Conservation (phyloP, 1,139 yeast species). For the Arxiozyma heterogenica region DNA sequence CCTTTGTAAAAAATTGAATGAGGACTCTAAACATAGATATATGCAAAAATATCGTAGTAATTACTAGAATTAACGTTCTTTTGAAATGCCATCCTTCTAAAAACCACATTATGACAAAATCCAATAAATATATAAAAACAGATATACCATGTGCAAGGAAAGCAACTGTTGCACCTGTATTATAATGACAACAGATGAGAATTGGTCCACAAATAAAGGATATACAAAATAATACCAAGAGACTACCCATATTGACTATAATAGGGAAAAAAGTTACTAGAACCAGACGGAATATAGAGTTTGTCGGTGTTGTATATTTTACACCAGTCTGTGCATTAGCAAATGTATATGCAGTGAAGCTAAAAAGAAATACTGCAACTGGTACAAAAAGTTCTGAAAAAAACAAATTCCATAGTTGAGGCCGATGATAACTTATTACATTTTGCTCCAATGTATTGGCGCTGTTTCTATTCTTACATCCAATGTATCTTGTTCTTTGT, state of each 20-base stretch:
- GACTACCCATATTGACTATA: conserved; percentile 36
- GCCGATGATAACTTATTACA: conserved; percentile 30
- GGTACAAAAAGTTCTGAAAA: conserved; percentile 48
- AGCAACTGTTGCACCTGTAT: conserved; percentile 38
- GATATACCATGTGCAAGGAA: conserved; percentile 44
- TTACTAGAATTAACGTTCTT: conserved; percentile 47
- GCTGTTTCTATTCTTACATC: conserved; percentile 44
- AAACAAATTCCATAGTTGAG: conserved; percentile 43
- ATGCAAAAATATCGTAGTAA: conserved; percentile 50
- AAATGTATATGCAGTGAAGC: conserved; percentile 54
- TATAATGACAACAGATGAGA: conserved; percentile 33
- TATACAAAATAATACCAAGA: conserved; percentile 38
- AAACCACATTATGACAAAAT: conserved; percentile 53
- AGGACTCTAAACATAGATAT: conserved; percentile 42
- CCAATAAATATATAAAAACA: conserved; percentile 43
- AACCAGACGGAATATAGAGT: conserved; percentile 45
- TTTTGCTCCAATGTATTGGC: conserved; percentile 31
- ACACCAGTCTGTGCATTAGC: conserved; percentile 67
- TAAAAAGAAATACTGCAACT: conserved; percentile 34
- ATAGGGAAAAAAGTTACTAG: conserved; percentile 49
- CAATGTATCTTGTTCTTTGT: conserved; percentile 55
- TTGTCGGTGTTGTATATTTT: conserved; percentile 37
- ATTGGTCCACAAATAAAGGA: conserved; percentile 44
- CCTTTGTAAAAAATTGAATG: conserved; percentile 48
- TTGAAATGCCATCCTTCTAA: conserved; percentile 57